Conservation (phyloP, 164 flowering plant species). For the Piper betle region DNA sequence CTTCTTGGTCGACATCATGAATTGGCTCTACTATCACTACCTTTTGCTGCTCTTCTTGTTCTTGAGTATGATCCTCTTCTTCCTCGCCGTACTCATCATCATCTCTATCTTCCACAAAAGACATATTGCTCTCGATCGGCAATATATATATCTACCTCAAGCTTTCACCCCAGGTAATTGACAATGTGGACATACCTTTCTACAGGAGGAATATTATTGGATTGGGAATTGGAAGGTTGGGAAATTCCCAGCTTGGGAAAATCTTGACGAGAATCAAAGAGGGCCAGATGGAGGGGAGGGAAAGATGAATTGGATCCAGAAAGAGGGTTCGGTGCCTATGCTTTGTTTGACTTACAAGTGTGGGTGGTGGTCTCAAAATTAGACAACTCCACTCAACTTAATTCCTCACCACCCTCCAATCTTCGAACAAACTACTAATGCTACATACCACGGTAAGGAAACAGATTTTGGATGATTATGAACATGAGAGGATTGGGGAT, state of each 20-base stretch:
- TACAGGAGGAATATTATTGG: not conserved
- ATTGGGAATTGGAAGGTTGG: not conserved
- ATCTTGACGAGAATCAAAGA: not conserved
- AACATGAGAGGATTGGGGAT: too few relatives aligned
- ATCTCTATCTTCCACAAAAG: conserved; percentile 6
- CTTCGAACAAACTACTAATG: not conserved
- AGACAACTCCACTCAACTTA: not conserved
- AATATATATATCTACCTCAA: not conserved
- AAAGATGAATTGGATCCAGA: not conserved
- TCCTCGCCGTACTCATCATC: conserved; percentile 7
- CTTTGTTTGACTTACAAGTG: conserved; percentile 1
- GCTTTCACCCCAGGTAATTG: not conserved
- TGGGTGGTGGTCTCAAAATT: not conserved
- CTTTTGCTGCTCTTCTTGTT: too few relatives aligned
- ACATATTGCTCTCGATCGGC: conserved; percentile 1
- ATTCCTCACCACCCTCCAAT: conserved; percentile 1
- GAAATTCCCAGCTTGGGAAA: not conserved
- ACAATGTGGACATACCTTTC: not conserved
- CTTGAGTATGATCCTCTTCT: conserved; percentile 3
- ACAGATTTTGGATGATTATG: too few relatives aligned
- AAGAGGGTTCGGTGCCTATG: conserved; percentile 3
- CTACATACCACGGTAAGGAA: not conserved
- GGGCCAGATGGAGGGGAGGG: not conserved
- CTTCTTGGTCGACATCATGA: too few relatives aligned
- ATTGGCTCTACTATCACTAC: too few relatives aligned